A percentile compares a stretch with the other conserved stretches of the same genome.
These are phyloP conservation scores for Alternaria angustiovoidea DNA, from an alignment of 2,329 filamentous ascomycete genomes.

Conservation along the genomic window DNA sequence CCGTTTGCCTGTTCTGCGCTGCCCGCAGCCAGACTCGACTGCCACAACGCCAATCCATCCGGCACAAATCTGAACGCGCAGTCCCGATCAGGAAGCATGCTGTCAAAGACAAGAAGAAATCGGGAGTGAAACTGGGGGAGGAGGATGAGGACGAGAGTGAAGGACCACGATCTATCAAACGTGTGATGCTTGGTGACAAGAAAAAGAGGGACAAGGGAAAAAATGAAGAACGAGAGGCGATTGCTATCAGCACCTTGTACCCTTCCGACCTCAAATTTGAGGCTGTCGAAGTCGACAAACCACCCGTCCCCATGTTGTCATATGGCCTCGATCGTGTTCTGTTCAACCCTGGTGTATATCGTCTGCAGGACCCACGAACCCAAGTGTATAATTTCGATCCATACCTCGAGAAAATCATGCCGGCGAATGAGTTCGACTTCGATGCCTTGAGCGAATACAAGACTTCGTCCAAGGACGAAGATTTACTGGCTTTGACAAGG, in stretches of 20 bases:
- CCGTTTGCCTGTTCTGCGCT: constrained; percentile 35
- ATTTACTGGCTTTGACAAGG: constrained; percentile 72
- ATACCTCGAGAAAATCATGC: constrained; percentile 92
- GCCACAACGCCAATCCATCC: constrained; percentile 24
- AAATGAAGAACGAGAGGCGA: constrained; percentile 17
- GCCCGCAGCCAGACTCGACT: constrained; percentile 15
- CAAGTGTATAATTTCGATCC: constrained; percentile 97
- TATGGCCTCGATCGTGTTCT: constrained; percentile 88
- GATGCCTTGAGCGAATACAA: constrained; percentile 84
- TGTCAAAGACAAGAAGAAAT: not conserved
- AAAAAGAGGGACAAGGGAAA: constrained; percentile 11
- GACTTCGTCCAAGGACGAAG: constrained; percentile 85
- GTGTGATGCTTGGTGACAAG: constrained; percentile 31
- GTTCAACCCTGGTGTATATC: constrained; percentile 89
- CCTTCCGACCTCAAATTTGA: constrained; percentile 46
- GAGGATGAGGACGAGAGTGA: not conserved
- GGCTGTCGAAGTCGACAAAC: constrained; percentile 55
- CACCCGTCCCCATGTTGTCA: constrained; percentile 68
- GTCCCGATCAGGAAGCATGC: not conserved
- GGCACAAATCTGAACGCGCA: constrained; percentile 20
- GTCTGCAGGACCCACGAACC: constrained; percentile 86
- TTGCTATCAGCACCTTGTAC: constrained; percentile 35
- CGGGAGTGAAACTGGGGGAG: not conserved
- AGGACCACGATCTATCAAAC: constrained; percentile 28
- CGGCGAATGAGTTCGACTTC: constrained; percentile 91